phyloP scores from a whole-genome alignment of 257 asterid species.

The Schizonepeta tenuifolia region DNA sequence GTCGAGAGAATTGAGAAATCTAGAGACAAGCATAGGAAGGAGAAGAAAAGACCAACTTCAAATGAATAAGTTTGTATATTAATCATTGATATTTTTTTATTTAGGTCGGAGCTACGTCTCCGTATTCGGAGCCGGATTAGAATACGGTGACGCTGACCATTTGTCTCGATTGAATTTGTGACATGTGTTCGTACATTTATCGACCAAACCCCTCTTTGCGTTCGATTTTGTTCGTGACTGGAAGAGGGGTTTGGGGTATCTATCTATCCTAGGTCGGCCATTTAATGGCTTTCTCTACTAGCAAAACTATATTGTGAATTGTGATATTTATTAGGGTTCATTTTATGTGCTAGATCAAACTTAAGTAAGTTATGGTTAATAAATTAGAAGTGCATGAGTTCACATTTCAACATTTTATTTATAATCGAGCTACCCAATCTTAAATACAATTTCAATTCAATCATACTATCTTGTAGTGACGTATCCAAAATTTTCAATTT shows the following conservation, averaged over 20 bases:
- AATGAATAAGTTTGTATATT: background rate
- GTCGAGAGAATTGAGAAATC: slow-evolving; percentile 53
- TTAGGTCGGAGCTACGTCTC: background rate
- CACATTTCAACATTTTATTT: background rate
- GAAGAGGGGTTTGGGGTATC: no score
- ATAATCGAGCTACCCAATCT: no score
- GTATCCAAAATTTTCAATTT: no score
- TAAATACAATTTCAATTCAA: no score
- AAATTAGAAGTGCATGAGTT: background rate
- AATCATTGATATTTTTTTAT: background rate
- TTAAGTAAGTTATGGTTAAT: background rate
- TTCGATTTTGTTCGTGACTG: no score
- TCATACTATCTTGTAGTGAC: no score
- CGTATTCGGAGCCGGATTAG: background rate
- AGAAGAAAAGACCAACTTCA: slow-evolving; percentile 43
- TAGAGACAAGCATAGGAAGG: slow-evolving; percentile 59
- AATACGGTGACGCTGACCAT: background rate
- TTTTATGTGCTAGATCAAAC: background rate
- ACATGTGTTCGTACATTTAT: no score
- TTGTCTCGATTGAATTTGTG: background rate
- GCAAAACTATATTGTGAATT: background rate
- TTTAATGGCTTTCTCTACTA: background rate
- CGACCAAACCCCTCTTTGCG: no score
- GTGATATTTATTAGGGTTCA: background rate
- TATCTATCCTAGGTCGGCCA: background rate